Percentiles rank a stretch among this genome's conserved stretches.
These are phyloP conservation scores for Plasmopara halstedii DNA, from an alignment of 352 stramenopile genomes.

Conservation along the genomic window DNA sequence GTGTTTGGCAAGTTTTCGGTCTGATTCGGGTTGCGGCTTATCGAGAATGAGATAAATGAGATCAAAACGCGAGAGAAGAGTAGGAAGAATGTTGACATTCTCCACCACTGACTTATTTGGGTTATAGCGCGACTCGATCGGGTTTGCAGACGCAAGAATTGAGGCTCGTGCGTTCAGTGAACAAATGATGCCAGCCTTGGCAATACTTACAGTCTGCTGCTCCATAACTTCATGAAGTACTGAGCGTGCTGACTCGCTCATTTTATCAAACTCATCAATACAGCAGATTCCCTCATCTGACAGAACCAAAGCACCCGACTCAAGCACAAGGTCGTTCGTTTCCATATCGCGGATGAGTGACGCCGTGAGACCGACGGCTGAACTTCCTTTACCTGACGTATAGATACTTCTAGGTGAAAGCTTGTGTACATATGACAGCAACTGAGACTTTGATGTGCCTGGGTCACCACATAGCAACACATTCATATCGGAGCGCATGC, in stretches of 20 bases:
- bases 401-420: slow-evolving; percentile 97
- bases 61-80: slow-evolving; percentile 97
- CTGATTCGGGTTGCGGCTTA: slow-evolving; percentile 89
- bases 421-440: slow-evolving; percentile 96
- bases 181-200: slow-evolving; percentile 98
- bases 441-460: slow-evolving; percentile 96
- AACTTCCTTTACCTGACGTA: slow-evolving; percentile 97
- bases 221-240: slow-evolving; percentile 99
- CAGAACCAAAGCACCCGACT: slow-evolving; percentile 95
- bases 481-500: slow-evolving; percentile 96
- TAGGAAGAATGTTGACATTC: slow-evolving; percentile 98
- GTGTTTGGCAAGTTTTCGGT: slow-evolving; percentile 94
- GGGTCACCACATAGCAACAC: slow-evolving; percentile 97
- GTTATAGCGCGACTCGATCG: slow-evolving; percentile 98
- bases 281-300: slow-evolving; percentile 98
- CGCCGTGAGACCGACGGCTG: slow-evolving; percentile 97
- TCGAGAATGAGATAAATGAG: slow-evolving; percentile 99
- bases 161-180: slow-evolving; percentile 97
- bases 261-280: slow-evolving; percentile 99
- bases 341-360: slow-evolving; percentile 96
- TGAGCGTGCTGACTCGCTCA: slow-evolving; percentile 95
- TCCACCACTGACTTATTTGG: slow-evolving; percentile 96
- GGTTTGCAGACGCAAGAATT: slow-evolving; percentile 98
- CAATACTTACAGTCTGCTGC: slow-evolving; percentile 97
- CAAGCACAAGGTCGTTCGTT: slow-evolving; percentile 95